Conservation (phyloP, 2,329 filamentous ascomycete species). For the Fusarium armeniacum region DNA sequence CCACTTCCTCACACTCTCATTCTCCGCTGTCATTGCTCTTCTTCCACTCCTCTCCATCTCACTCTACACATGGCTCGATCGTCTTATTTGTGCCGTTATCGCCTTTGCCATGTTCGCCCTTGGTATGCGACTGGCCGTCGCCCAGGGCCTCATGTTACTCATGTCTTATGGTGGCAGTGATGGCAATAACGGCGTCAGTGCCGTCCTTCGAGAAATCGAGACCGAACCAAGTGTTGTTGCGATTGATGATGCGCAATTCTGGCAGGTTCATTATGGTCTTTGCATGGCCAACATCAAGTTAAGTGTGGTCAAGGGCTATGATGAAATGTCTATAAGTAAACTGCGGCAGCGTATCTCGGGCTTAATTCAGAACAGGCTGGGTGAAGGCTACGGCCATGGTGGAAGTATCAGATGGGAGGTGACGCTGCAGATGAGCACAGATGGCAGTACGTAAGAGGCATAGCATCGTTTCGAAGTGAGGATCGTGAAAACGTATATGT, state of each 20-base stretch:
- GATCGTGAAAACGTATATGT: slow-evolving; percentile 4
- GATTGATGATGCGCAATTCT: slow-evolving; percentile 94
- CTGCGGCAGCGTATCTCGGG: slow-evolving; percentile 82
- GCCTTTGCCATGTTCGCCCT: slow-evolving; percentile 90
- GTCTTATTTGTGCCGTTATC: slow-evolving; percentile 83
- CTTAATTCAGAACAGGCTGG: slow-evolving; percentile 86
- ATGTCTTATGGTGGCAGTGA: slow-evolving; percentile 79
- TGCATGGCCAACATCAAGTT: slow-evolving; percentile 96
- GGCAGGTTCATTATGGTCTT: slow-evolving; percentile 97
- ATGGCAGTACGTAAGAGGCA: slow-evolving; percentile 44
- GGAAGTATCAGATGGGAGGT: slow-evolving; percentile 92
- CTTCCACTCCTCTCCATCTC: slow-evolving; percentile 85
- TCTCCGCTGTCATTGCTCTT: slow-evolving; percentile 83
- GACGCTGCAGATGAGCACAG: slow-evolving; percentile 79
- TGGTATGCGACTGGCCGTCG: slow-evolving; percentile 84
- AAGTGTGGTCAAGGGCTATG: slow-evolving; percentile 72
- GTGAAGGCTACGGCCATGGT: slow-evolving; percentile 87
- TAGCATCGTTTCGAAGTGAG: neutral
- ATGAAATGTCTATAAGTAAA: slow-evolving; percentile 78
- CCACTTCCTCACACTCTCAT: slow-evolving; percentile 92
- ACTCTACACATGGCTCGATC: slow-evolving; percentile 88
- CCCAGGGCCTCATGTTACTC: slow-evolving; percentile 92
- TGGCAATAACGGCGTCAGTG: slow-evolving; percentile 68
- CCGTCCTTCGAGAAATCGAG: slow-evolving; percentile 88
- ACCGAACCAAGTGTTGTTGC: slow-evolving; percentile 80